Evolutionary conservation across 345 rosid species (phyloP).

Genomic region (Xanthoceras sorbifolium): DNA sequence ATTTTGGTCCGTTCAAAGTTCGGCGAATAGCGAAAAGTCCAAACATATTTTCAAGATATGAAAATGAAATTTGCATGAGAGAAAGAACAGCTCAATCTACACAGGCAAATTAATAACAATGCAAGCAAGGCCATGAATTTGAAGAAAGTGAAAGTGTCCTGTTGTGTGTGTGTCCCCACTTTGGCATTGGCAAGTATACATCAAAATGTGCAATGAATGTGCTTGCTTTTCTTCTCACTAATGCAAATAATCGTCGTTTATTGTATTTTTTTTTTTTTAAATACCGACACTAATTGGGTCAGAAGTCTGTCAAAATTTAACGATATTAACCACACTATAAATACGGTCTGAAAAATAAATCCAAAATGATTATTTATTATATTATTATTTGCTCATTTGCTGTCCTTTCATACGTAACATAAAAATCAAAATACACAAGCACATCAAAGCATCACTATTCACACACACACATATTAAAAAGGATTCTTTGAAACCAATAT

Average conservation of each 20-base stretch:
- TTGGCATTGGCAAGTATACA: neutral
- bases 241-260: neutral
- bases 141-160: neutral
- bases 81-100: neutral
- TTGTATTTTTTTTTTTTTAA: too few relatives aligned
- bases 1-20: too few relatives aligned
- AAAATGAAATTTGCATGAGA: neutral
- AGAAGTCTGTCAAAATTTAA: too few relatives aligned
- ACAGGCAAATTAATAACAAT: neutral
- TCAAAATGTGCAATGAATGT: slow-evolving; percentile 24
- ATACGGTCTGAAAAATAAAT: too few relatives aligned
- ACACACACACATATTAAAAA: neutral
- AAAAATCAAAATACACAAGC: neutral
- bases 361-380: too few relatives aligned
- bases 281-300: too few relatives aligned
- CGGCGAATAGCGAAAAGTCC: too few relatives aligned
- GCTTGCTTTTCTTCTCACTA: slow-evolving; percentile 13
- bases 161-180: slow-evolving; percentile 14
- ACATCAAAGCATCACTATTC: neutral
- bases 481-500: neutral
- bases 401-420: neutral
- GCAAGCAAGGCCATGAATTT: neutral
- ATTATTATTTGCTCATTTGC: neutral
- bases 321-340: too few relatives aligned
- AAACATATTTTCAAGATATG: too few relatives aligned